Percentiles rank a stretch among this genome's conserved stretches.
Conservation (phyloP, 2,329 filamentous ascomycete genomes). For the Colletotrichum sp. region DNA sequence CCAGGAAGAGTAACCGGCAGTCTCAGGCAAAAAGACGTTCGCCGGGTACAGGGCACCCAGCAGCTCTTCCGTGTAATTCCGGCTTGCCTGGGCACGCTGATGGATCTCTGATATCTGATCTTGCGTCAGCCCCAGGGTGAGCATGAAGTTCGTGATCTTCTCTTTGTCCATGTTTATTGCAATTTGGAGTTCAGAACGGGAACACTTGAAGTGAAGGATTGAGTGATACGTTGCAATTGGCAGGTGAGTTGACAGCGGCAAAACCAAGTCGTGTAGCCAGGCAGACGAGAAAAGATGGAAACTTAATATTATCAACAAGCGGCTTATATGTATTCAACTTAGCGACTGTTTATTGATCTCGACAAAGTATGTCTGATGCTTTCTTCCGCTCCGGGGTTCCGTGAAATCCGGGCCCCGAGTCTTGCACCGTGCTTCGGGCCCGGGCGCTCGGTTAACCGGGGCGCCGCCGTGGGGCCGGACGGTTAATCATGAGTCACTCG, state of each 20-base stretch:
- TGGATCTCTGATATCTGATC: background rate
- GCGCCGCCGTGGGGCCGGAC: too few relatives aligned
- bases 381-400: background rate
- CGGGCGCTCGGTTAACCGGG: background rate
- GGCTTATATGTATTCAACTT: too few relatives aligned
- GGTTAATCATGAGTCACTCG: background rate
- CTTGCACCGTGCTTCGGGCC: background rate
- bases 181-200: background rate
- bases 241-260: background rate
- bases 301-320: too few relatives aligned
- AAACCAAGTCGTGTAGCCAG: background rate
- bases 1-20: background rate
- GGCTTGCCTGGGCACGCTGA: background rate
- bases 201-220: background rate
- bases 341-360: background rate
- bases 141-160: background rate
- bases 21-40: background rate
- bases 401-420: background rate
- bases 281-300: too few relatives aligned
- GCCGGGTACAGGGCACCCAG: background rate
- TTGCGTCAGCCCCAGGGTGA: background rate
- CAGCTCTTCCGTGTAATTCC: background rate
- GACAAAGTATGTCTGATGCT: background rate
- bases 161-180: background rate
- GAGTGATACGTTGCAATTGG: rapidly evolving